Base-by-base conservation (phyloP, 805 yeast genomes). In the Nakazawaea holstii region DNA sequence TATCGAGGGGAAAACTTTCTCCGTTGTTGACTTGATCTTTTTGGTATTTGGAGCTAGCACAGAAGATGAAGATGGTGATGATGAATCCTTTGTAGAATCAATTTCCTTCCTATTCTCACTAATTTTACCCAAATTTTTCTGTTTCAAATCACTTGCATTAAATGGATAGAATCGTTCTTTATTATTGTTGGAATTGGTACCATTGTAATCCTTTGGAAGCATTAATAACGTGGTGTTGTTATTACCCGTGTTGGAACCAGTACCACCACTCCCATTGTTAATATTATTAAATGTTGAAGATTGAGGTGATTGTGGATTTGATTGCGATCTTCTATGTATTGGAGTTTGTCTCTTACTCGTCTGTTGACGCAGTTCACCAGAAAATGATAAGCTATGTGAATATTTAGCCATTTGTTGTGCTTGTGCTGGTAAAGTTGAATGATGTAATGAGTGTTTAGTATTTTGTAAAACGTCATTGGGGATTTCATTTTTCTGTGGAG, bases 1-100 rank as follows among this genome's bases (percentile, higher is more conserved):
- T 37, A 94, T 84, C 52, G 89, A 87, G 0, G 97, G 96, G 15
- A 92, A 73, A 17, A 94, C 91, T 46, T 81, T 84, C 15, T 76
- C 77, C 5, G 77, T 68, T 9, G 77, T 67, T 4, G 66, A 56
- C 38, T 67, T 68, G 30, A 57, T 58, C 32, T 54, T 50, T 15
- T 48, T 53, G 24, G 28, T 30, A 30, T 29, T 39, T 7, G 42
- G 14, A 9, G 42, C n/a, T 3, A n/a, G 17, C 14, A 35, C 9
- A 15, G 39, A 29, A 10, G 46, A 35, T 6, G 35, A 20, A 5
- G 27, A 4, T 28, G 35, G 15, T 39, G 20, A 17, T 11, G 17
- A 9, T 24, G 26, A 6, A 6, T 7, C 42, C 10, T 9, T 20
- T 36, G 40, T 35, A 10, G 35, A 24, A n/a, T 14, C 13, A 39